Conservation (phyloP, 169 alveolate species). For the Cryptosporidium felis region DNA sequence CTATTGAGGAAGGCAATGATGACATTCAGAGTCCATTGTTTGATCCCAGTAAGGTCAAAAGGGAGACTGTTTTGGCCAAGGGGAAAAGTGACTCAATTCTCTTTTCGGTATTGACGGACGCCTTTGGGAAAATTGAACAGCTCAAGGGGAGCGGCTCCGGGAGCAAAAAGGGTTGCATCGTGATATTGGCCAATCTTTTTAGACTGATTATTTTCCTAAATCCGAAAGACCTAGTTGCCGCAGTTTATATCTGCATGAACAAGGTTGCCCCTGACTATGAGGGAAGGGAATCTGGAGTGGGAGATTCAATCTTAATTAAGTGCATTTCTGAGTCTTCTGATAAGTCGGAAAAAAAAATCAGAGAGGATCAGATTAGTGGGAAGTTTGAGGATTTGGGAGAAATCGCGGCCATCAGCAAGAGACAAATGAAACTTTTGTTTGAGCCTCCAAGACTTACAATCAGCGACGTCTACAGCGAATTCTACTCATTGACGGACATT, state of each 20-base stretch:
- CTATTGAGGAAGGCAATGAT: neutral
- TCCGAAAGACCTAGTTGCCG: constrained; percentile 84
- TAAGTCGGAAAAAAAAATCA: constrained; percentile 87
- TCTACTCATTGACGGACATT: constrained; percentile 67
- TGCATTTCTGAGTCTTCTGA: constrained; percentile 95
- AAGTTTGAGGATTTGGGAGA: constrained; percentile 93
- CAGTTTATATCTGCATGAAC: constrained; percentile 82
- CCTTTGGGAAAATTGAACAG: constrained; percentile 83
- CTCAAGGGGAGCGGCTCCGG: constrained; percentile 88
- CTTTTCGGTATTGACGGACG: constrained; percentile 79
- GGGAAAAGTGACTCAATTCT: constrained; percentile 19
- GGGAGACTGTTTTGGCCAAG: neutral
- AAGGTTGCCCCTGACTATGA: constrained; percentile 94
- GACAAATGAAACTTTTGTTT: constrained; percentile 77
- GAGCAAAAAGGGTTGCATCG: constrained; percentile 82
- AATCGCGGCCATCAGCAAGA: constrained; percentile 85
- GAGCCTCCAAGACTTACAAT: constrained; percentile 87
- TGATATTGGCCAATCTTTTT: constrained; percentile 80
- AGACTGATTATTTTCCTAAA: constrained; percentile 80
- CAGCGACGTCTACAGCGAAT: constrained; percentile 76
- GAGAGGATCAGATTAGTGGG: constrained; percentile 81
- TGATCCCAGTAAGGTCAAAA: constrained; percentile 26
- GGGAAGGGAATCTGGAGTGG: constrained; percentile 95
- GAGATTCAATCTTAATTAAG: constrained; percentile 91
- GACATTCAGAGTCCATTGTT: constrained; percentile 60